Conservation (phyloP, 768 basidiomycete genomes). For the Filobasidium floriforme region DNA sequence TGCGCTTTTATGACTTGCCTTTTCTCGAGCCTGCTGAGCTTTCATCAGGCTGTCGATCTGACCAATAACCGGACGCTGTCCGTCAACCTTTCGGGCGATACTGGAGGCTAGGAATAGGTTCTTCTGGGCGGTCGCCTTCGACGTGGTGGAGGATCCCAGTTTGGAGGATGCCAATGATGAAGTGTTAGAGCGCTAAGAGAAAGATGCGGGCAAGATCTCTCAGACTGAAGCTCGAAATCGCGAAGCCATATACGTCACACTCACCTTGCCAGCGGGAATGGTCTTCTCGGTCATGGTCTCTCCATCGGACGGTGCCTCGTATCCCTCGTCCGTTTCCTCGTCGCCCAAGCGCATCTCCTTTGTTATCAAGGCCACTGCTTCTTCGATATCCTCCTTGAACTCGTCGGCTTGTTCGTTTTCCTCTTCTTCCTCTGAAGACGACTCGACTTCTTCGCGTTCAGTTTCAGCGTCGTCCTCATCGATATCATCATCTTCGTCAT, state of each 20-base stretch:
- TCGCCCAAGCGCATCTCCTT: conserved; percentile 1
- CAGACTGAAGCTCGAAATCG: not conserved
- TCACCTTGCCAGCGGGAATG: no score
- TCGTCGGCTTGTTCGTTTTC: conserved; percentile 1
- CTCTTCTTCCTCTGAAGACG: conserved; percentile 18
- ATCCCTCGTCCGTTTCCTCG: not conserved
- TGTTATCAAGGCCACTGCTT: conserved; percentile 4
- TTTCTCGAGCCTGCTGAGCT: conserved; percentile 19
- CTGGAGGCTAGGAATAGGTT: conserved; percentile 5
- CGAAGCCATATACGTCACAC: no score
- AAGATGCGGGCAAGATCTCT: not conserved
- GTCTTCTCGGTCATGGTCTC: no score
- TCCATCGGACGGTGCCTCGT: not conserved
- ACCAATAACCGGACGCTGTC: conserved; percentile 17
- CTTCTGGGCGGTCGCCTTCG: conserved; percentile 1
- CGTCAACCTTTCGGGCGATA: conserved; percentile 19
- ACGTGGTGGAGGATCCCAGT: not conserved
- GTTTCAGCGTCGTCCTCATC: not conserved
- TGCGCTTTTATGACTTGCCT: conserved; percentile 10
- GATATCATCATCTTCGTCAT: not conserved
- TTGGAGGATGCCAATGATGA: not conserved
- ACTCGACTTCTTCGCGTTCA: conserved; percentile 22
- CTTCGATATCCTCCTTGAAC: conserved; percentile 15
- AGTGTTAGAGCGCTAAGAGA: not conserved
- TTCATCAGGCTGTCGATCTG: conserved; percentile 16